Conservation (phyloP, 495 filamentous ascomycete genomes). For the Copromyces sp. region DNA sequence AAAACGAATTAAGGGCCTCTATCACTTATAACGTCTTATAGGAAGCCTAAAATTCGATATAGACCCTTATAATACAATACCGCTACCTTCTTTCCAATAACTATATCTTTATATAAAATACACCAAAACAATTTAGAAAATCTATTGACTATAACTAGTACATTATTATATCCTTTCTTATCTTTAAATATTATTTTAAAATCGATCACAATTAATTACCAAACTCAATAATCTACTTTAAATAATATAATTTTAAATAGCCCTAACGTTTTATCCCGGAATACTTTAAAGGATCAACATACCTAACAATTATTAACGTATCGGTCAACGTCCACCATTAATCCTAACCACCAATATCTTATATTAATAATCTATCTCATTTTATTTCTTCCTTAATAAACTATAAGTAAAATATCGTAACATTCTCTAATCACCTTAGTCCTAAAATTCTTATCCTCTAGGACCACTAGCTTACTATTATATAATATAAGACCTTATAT, state of each 20-base stretch:
- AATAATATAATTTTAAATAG: too few species aligned
- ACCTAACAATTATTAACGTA: background rate
- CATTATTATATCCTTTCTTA: slow-evolving; percentile 1
- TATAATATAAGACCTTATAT: too few species aligned
- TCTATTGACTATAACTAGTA: background rate
- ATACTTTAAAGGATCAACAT: background rate
- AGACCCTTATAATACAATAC: background rate
- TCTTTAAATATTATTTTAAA: slow-evolving; percentile 3
- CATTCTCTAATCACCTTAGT: background rate
- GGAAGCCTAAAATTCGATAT: background rate
- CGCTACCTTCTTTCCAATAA: background rate
- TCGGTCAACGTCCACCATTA: background rate
- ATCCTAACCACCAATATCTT: background rate
- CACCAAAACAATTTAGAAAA: background rate
- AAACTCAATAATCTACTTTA: background rate
- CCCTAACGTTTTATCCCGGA: background rate
- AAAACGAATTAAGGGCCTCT: background rate
- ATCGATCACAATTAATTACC: background rate
- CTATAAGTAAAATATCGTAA: background rate
- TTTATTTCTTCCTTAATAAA: background rate
- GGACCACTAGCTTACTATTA: too few species aligned
- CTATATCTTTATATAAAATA: background rate
- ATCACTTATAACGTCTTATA: background rate
- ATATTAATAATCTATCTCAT: background rate
- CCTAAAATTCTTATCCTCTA: background rate